Conservation (phyloP, 441 rosid species). For the Geranium incanum region DNA sequence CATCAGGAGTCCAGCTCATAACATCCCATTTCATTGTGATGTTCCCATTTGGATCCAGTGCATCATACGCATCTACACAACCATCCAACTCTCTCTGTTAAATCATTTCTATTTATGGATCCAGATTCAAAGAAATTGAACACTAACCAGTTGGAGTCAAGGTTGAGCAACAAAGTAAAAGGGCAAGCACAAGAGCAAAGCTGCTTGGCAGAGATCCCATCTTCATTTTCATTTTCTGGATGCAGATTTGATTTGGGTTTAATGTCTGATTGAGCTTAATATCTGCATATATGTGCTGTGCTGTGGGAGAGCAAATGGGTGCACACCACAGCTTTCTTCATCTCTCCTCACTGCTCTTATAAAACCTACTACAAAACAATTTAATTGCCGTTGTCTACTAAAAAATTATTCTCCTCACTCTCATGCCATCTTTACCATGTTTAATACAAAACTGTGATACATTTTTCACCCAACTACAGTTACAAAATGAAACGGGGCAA, state of each 20-base stretch:
- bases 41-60: constrained; percentile 80
- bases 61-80: constrained; percentile 66
- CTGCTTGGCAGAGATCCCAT: constrained; percentile 44
- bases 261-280: constrained; percentile 21
- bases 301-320: background rate
- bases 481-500: no score
- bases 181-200: constrained; percentile 28
- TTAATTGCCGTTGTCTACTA: background rate
- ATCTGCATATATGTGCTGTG: constrained; percentile 23
- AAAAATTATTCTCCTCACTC: no score
- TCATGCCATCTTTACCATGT: no score
- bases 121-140: background rate
- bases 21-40: constrained; percentile 90
- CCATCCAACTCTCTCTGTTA: background rate
- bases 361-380: background rate
- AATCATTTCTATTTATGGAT: background rate
- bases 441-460: no score
- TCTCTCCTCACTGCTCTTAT: constrained; percentile 14
- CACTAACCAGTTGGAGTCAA: constrained; percentile 60
- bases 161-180: constrained; percentile 56
- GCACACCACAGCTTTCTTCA: background rate
- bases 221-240: constrained; percentile 15
- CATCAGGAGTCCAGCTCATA: constrained; percentile 72
- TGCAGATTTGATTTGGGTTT: constrained; percentile 17
- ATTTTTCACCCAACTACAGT: no score